Base-by-base conservation (phyloP, 2,329 filamentous ascomycete species). In the Endoconidiophora laricicola region DNA sequence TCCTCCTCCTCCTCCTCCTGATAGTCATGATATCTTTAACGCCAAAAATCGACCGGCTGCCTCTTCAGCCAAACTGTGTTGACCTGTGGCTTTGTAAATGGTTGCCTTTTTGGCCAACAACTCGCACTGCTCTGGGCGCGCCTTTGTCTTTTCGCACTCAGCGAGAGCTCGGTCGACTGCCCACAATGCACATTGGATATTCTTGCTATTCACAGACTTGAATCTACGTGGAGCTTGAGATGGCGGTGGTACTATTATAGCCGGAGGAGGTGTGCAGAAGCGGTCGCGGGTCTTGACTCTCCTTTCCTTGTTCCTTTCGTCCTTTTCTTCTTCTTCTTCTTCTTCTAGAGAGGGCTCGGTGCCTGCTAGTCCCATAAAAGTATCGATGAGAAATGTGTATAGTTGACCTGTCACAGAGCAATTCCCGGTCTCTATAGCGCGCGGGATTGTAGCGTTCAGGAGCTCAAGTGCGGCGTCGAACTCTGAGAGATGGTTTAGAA, bases 31-130 rank as follows among this genome's bases (percentile, higher is more conserved):
- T 18, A 33, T 7, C 44, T 44, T 44, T 14, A 44, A 18, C 3
- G 24, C 40, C 40, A 49, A 23, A 26, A 44, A 44, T 20, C 22
- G 29, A 6, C 40, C 36, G 5, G 47, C 47, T 14, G 47, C 41
- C 29, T 36, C 6, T 16, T 50, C 81, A 1, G 80, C 78, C 54
- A 79, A 58, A 16, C 68, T 69, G 56, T 70, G 62, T 57, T 87
- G 81, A 0, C 81, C 83, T 6, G 75, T 70, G 44, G 81, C 66
- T 61, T 80, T 78, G 69, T 85, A 83, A 46, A 93, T 73, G 46
- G 79, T 79, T 3, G 83, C 81, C 64, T 86, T 88, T 69, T 91
- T 91, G 18, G 82, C 81, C 66, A 88, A 74, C 69, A 84, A 79
- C 63, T 87, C 82, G 59, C 84, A 81, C 64, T 85, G 81, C 49